These are phyloP conservation scores for Hysterium pulicare DNA, from an alignment of 2,329 filamentous ascomycete species.

Conservation along the genomic window DNA sequence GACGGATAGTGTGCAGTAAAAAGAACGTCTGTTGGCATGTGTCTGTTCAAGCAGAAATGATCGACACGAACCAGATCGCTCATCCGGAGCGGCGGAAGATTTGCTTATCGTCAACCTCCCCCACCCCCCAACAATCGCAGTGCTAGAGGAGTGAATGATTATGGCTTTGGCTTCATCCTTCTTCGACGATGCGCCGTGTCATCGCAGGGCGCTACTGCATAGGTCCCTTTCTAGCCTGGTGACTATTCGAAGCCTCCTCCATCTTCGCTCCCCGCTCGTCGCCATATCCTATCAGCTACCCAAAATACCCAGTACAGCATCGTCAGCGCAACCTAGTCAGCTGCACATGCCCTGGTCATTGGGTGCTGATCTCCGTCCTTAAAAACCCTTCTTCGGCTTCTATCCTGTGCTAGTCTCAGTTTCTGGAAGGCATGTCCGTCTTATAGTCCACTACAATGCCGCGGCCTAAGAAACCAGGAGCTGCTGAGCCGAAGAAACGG, in stretches of 20 bases:
- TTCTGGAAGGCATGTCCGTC: background rate
- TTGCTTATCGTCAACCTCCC: no score
- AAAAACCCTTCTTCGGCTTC: background rate
- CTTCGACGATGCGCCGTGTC: no score
- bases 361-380: background rate
- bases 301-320: background rate
- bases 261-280: background rate
- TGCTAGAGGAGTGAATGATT: no score
- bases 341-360: background rate
- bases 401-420: background rate
- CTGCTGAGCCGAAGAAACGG: conserved; percentile 62
- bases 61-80: no score
- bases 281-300: background rate
- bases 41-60: no score
- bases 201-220: background rate
- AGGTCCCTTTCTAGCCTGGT: background rate
- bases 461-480: conserved; percentile 62
- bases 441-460: conserved; percentile 49
- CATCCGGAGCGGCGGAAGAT: no score
- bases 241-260: background rate
- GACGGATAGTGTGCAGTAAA: no score
- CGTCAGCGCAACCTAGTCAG: background rate
- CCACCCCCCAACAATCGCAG: no score
- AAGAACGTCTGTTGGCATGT: no score
- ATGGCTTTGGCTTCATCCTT: no score